A percentile compares a stretch with the other conserved stretches of the same genome.
These are phyloP conservation scores for Vaccinium darrowii DNA, from an alignment of 148 eudicot genomes.

Conservation along the genomic window DNA sequence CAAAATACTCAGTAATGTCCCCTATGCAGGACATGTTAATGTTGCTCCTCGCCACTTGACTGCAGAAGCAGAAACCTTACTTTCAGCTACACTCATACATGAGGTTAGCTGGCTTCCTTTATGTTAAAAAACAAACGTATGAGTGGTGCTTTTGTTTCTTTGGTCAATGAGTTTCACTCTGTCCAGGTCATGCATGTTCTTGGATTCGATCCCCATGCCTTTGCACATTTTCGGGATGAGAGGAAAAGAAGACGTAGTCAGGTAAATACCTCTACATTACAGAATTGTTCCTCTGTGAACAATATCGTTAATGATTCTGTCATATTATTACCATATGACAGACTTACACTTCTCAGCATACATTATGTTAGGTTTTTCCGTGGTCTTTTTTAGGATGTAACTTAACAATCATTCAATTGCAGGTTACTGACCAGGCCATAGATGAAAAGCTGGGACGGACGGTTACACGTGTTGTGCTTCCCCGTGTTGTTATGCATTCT, in stretches of 20 bases:
- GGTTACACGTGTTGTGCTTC: slow-evolving; percentile 94
- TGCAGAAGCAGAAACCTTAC: slow-evolving; percentile 94
- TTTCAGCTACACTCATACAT: slow-evolving; percentile 92
- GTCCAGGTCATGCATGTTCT: slow-evolving; percentile 93
- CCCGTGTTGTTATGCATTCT: slow-evolving; percentile 95
- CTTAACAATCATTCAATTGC: slow-evolving; percentile 20
- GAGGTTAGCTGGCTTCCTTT: slow-evolving; percentile 52
- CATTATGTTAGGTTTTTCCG: background rate
- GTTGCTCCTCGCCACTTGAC: slow-evolving; percentile 99
- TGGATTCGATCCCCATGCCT: slow-evolving; percentile 99
- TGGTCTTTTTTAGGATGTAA: background rate
- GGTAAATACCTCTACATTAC: slow-evolving; percentile 37
- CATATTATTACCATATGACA: background rate
- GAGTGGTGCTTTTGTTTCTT: slow-evolving; percentile 8
- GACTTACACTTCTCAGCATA: background rate
- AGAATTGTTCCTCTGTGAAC: background rate
- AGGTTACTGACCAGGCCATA: slow-evolving; percentile 73
- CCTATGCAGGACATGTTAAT: slow-evolving; percentile 84
- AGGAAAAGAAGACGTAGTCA: slow-evolving; percentile 80
- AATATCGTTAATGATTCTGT: background rate
- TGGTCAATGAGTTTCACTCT: slow-evolving; percentile 7
- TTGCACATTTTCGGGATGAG: slow-evolving; percentile 97
- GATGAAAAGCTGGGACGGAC: slow-evolving; percentile 85
- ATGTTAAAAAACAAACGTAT: background rate
- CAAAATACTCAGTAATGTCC: slow-evolving; percentile 9